Evolutionary conservation across 768 basidiomycete genomes (phyloP).

Genomic region (Stropharia rugosoannulata): DNA sequence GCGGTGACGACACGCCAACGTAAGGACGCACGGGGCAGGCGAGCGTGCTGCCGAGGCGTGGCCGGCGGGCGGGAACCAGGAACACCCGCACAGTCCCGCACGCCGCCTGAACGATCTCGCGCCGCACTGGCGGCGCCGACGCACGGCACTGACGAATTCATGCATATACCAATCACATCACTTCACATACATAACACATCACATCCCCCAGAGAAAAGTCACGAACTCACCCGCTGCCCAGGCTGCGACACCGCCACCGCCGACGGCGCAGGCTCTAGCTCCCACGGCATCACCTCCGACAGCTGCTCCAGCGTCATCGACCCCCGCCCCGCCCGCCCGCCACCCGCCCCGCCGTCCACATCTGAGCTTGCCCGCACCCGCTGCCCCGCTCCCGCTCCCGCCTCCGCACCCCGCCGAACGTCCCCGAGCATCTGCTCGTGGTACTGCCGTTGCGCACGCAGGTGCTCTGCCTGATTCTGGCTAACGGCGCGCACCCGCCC

Average conservation of each 20-base stretch:
- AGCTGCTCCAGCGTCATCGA: conserved; percentile 26
- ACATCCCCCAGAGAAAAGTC: not conserved
- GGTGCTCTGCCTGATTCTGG: too few relatives aligned
- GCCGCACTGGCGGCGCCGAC: not conserved
- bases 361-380: not conserved
- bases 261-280: conserved; percentile 27
- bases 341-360: not conserved
- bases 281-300: conserved; percentile 35
- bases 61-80: too few relatives aligned
- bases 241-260: too few relatives aligned
- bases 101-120: not conserved
- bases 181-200: not conserved
- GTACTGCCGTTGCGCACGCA: too few relatives aligned
- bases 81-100: too few relatives aligned
- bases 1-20: too few relatives aligned
- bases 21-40: too few relatives aligned
- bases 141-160: not conserved
- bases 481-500: too few relatives aligned
- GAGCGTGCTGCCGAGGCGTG: too few relatives aligned
- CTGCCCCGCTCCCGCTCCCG: not conserved
- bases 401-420: not conserved
- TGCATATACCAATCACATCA: not conserved
- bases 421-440: too few relatives aligned
- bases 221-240: conserved; percentile 5
- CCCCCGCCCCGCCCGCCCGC: conserved; percentile 5